Conservation (phyloP, 2,329 filamentous ascomycete genomes). For the Lasiodiplodia sp. region DNA sequence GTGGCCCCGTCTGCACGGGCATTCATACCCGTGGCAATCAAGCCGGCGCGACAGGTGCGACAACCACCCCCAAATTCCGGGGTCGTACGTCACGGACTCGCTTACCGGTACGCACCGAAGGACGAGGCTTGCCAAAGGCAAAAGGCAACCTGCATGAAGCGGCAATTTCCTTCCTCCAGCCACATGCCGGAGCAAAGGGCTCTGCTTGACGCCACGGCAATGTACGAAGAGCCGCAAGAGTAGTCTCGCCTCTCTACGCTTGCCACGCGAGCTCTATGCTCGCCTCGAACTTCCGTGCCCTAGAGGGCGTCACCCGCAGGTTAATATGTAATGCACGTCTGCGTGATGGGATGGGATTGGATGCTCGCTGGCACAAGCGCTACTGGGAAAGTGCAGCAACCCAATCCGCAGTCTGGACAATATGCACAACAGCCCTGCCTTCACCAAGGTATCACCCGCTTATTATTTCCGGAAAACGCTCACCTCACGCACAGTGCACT, state of each 20-base stretch:
- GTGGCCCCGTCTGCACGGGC: conserved; percentile 14
- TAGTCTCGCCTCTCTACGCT: not conserved
- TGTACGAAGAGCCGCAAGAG: conserved; percentile 17
- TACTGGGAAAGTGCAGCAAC: conserved; percentile 17
- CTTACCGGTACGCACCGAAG: conserved; percentile 7
- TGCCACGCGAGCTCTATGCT: not conserved
- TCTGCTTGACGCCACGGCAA: conserved; percentile 25
- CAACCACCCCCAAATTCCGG: conserved; percentile 17
- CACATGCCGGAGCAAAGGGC: conserved; percentile 10
- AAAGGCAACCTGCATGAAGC: conserved; percentile 23
- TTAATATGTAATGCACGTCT: conserved; percentile 18
- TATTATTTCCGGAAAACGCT: conserved; percentile 25
- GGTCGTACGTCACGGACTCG: conserved; percentile 16
- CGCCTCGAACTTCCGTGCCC: not conserved
- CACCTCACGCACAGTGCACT: conserved; percentile 2
- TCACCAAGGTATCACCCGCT: conserved; percentile 12
- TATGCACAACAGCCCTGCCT: conserved; percentile 12
- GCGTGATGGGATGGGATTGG: conserved; percentile 22
- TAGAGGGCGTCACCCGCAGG: conserved; percentile 8
- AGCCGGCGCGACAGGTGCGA: not conserved
- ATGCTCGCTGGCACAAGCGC: not conserved
- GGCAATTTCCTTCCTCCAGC: conserved; percentile 19
- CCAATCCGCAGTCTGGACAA: conserved; percentile 13
- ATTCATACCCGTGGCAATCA: not conserved
- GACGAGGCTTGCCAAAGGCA: conserved; percentile 6